Evolutionary conservation across 768 basidiomycete genomes (phyloP).

Genomic region (Boletus tylopilopsis): DNA sequence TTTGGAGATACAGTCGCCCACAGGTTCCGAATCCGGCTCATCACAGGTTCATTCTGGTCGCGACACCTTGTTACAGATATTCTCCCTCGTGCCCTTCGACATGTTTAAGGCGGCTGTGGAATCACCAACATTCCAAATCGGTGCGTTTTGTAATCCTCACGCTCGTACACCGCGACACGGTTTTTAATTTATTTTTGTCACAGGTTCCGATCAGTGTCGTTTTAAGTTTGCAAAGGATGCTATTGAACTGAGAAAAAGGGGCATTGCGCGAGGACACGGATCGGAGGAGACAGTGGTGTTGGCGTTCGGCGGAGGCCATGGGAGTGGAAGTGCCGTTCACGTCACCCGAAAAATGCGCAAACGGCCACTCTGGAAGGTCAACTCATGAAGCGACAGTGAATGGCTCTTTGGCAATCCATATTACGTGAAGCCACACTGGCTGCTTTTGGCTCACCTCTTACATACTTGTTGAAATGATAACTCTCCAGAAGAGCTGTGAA

Average conservation of each 20-base stretch:
- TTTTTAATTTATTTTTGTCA: slow-evolving; percentile 17
- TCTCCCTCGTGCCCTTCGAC: slow-evolving; percentile 80
- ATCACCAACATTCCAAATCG: slow-evolving; percentile 75
- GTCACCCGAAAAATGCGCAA: slow-evolving; percentile 85
- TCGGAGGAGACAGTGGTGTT: slow-evolving; percentile 90
- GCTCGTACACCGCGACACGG: slow-evolving; percentile 2
- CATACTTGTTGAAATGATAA: slow-evolving; percentile 17
- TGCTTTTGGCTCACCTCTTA: slow-evolving; percentile 20
- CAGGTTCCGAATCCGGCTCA: slow-evolving; percentile 36
- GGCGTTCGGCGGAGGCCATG: slow-evolving; percentile 73
- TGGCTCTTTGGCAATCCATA: slow-evolving; percentile 14
- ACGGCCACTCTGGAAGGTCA: slow-evolving; percentile 78
- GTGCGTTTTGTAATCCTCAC: slow-evolving; percentile 37
- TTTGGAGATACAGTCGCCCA: slow-evolving; percentile 50
- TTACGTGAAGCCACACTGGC: slow-evolving; percentile 27
- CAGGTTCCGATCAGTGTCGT: slow-evolving; percentile 79
- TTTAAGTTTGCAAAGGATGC: slow-evolving; percentile 93
- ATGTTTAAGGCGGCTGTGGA: slow-evolving; percentile 82
- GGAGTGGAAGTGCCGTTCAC: slow-evolving; percentile 74
- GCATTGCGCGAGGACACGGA: slow-evolving; percentile 64
- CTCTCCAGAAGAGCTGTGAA: slow-evolving; percentile 1
- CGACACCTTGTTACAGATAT: slow-evolving; percentile 70
- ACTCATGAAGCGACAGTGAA: slow-evolving; percentile 51
- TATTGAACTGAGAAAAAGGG: slow-evolving; percentile 77
- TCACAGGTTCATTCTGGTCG: slow-evolving; percentile 44